phyloP scores from a whole-genome alignment of 805 yeast genomes.

The Lipomyces starkeyi region DNA sequence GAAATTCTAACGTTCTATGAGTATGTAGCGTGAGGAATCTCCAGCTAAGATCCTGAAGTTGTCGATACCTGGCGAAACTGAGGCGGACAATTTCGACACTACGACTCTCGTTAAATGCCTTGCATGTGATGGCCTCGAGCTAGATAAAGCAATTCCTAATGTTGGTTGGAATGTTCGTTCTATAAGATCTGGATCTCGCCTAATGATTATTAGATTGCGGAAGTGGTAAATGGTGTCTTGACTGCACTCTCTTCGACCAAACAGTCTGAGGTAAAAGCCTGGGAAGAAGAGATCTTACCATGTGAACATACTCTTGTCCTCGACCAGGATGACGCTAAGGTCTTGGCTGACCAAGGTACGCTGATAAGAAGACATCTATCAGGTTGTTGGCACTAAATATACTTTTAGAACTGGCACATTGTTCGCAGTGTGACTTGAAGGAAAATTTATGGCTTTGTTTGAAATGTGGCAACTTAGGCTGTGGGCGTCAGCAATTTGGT shows the following conservation, averaged over 20 bases:
- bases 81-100: slow-evolving; percentile 65
- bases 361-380: background rate
- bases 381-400: background rate
- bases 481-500: slow-evolving; percentile 95
- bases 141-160: slow-evolving; percentile 16
- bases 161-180: slow-evolving; percentile 13
- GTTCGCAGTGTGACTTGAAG: slow-evolving; percentile 53
- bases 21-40: slow-evolving; percentile 42
- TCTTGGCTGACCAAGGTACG: slow-evolving; percentile 27
- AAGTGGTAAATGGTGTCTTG: slow-evolving; percentile 54
- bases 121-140: slow-evolving; percentile 41
- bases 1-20: slow-evolving; percentile 23
- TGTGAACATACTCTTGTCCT: slow-evolving; percentile 77
- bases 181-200: background rate
- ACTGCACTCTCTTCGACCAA: slow-evolving; percentile 63
- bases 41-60: slow-evolving; percentile 63
- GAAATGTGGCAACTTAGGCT: slow-evolving; percentile 87
- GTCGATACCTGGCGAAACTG: slow-evolving; percentile 67
- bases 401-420: slow-evolving; percentile 40
- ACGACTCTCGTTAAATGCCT: slow-evolving; percentile 52
- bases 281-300: slow-evolving; percentile 87
- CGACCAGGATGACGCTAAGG: slow-evolving; percentile 46
- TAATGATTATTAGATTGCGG: slow-evolving; percentile 39
- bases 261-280: slow-evolving; percentile 76
- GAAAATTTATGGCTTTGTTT: slow-evolving; percentile 93